These are phyloP conservation scores for Primulina eburnea DNA, from an alignment of 257 asterid species.

Conservation along the genomic window DNA sequence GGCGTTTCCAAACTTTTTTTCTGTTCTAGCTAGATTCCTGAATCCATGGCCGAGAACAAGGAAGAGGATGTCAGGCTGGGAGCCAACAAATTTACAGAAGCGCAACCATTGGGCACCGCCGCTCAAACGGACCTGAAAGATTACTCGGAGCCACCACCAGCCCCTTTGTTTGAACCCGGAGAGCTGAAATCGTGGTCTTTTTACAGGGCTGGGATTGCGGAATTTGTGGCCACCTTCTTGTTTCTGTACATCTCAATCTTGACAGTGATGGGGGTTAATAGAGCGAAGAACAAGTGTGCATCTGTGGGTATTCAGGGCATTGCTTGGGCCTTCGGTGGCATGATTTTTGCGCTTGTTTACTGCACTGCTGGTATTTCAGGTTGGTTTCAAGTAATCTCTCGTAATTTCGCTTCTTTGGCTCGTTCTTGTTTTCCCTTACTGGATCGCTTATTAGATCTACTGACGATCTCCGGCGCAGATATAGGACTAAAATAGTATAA, in stretches of 20 bases:
- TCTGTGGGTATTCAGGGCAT: conserved; percentile 53
- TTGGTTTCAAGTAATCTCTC: not conserved
- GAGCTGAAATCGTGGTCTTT: conserved; percentile 51
- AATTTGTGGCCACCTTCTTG: conserved; percentile 48
- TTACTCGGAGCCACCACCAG: conserved; percentile 52
- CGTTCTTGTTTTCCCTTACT: no score
- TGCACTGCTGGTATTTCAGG: conserved; percentile 59
- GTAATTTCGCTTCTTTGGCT: no score
- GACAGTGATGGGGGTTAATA: conserved; percentile 48
- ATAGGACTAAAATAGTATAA: no score
- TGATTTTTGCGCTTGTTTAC: conserved; percentile 54
- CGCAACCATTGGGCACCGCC: conserved; percentile 47
- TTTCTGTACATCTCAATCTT: conserved; percentile 41
- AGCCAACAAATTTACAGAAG: conserved; percentile 46
- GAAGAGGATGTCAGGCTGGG: conserved; percentile 52
- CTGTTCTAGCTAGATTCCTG: not conserved
- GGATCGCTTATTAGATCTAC: no score
- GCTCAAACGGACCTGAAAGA: conserved; percentile 44
- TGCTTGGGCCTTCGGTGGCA: conserved; percentile 60
- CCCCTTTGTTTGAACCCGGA: conserved; percentile 49
- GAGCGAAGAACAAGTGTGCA: conserved; percentile 34
- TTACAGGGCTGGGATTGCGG: conserved; percentile 55
- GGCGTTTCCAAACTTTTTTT: no score
- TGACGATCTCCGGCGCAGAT: no score
- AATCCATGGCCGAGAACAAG: conserved; percentile 44